Evolutionary conservation across 2,329 filamentous ascomycete genomes (phyloP).

Genomic region (Colletotrichum euphorbiae): DNA sequence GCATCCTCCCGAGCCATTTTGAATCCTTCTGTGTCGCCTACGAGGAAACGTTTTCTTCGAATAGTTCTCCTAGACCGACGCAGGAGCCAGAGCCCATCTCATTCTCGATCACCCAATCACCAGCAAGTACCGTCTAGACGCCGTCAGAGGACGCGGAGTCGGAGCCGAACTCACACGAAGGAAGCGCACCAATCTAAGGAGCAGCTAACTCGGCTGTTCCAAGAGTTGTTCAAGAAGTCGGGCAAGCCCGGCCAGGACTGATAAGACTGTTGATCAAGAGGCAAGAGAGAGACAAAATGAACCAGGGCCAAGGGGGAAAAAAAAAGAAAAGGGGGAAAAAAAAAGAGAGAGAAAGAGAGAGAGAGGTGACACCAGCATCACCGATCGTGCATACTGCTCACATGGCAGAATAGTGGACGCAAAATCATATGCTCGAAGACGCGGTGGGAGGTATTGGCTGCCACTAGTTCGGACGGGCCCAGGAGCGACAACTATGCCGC

Average conservation of each 20-base stretch:
- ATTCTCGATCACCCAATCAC: constrained; percentile 51
- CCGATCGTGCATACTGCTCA: constrained; percentile 8
- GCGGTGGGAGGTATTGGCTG: neutral
- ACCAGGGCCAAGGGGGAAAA: neutral
- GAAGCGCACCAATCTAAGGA: constrained; percentile 22
- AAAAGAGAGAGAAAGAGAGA: neutral
- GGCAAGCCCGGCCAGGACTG: constrained; percentile 19
- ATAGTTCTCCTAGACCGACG: constrained; percentile 54
- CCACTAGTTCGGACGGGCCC: constrained; percentile 3
- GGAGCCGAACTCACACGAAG: constrained; percentile 46
- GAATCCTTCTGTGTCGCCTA: constrained; percentile 52
- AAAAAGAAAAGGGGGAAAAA: too few relatives aligned
- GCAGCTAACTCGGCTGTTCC: constrained; percentile 23
- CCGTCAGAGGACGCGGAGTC: constrained; percentile 54
- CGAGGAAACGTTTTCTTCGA: constrained; percentile 55
- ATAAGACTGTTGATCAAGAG: neutral
- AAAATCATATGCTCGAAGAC: neutral
- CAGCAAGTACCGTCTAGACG: constrained; percentile 47
- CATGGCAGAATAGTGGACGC: constrained; percentile 8
- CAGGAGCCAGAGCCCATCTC: constrained; percentile 58
- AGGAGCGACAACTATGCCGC: neutral
- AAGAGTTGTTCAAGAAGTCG: constrained; percentile 29
- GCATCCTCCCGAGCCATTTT: constrained; percentile 49
- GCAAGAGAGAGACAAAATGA: neutral
- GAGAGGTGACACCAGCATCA: neutral